phyloP scores from a whole-genome alignment of 2,329 filamentous ascomycete genomes.

The Pyrenophora graminea region DNA sequence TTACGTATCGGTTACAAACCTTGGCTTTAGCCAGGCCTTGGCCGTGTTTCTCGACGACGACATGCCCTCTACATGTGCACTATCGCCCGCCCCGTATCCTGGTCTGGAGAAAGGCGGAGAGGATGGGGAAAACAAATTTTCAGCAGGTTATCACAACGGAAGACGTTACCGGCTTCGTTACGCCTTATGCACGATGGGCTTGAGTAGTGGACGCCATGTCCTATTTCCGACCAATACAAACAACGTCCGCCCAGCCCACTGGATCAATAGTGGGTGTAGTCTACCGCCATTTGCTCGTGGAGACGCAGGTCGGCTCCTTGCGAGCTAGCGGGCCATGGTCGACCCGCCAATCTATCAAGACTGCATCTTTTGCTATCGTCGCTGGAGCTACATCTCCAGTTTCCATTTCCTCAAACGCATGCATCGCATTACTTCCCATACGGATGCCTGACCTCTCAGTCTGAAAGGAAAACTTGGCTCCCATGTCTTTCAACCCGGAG shows the following conservation, averaged over 20 bases:
- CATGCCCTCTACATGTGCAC: too few relatives aligned
- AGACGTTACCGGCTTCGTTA: too few relatives aligned
- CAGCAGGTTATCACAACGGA: too few relatives aligned
- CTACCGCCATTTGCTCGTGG: constrained; percentile 14
- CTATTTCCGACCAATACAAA: constrained; percentile 23
- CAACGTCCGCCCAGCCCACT: constrained; percentile 1
- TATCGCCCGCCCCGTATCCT: background rate
- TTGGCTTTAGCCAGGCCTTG: too few relatives aligned
- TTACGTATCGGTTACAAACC: too few relatives aligned
- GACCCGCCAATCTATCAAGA: constrained; percentile 12
- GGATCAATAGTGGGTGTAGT: constrained; percentile 9
- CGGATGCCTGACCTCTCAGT: background rate
- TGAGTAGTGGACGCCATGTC: constrained; percentile 1
- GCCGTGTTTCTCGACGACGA: too few relatives aligned
- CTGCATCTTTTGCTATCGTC: constrained; percentile 11
- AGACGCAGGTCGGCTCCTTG: constrained; percentile 7
- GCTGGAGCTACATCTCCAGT: background rate
- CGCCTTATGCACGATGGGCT: constrained; percentile 1
- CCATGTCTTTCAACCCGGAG: constrained; percentile 45
- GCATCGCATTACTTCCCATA: constrained; percentile 4
- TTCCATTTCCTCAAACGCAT: constrained; percentile 1
- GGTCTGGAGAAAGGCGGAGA: too few relatives aligned
- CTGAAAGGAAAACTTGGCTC: constrained; percentile 6
- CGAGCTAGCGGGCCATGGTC: constrained; percentile 13
- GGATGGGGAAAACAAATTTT: too few relatives aligned